Conservation (phyloP, 805 yeast species). For the Yamadazyma nakazawae region DNA sequence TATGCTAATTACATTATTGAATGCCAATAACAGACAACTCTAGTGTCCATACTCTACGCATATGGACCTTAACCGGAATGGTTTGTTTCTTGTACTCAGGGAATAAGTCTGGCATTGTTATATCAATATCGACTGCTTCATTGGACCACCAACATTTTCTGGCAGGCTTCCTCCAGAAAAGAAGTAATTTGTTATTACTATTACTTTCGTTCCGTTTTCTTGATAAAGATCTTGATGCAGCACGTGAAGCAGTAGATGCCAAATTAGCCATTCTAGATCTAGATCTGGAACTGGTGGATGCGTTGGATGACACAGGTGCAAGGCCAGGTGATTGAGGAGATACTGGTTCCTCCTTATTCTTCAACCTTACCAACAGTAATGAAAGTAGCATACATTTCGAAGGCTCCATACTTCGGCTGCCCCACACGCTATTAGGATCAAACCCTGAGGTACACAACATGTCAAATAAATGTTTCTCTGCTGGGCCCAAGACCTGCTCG, state of each 20-base stretch:
- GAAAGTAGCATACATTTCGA: constrained; percentile 84
- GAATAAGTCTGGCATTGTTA: constrained; percentile 22
- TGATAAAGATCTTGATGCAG: constrained; percentile 57
- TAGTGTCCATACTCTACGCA: constrained; percentile 94
- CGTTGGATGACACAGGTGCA: constrained; percentile 42
- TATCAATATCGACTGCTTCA: constrained; percentile 46
- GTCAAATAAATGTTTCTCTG: constrained; percentile 90
- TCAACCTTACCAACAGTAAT: constrained; percentile 65
- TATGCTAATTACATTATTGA: constrained; percentile 32
- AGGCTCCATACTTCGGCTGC: constrained; percentile 83
- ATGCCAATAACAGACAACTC: constrained; percentile 90
- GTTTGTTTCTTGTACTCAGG: constrained; percentile 14
- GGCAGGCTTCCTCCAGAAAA: constrained; percentile 98
- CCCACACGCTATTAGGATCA: constrained; percentile 68
- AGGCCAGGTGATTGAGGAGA: constrained; percentile 45
- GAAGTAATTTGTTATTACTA: constrained; percentile 57
- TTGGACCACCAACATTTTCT: constrained; percentile 98
- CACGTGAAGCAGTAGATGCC: constrained; percentile 54
- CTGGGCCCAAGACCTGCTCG: constrained; percentile 66
- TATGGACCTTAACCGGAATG: constrained; percentile 65
- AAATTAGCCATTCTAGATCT: constrained; percentile 57
- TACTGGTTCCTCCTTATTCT: constrained; percentile 23
- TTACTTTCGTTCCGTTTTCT: constrained; percentile 41
- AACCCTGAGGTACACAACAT: constrained; percentile 94
- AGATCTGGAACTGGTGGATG: constrained; percentile 35